Evolutionary conservation across 768 basidiomycete genomes (phyloP).

Genomic region (Serpula lacrymans): DNA sequence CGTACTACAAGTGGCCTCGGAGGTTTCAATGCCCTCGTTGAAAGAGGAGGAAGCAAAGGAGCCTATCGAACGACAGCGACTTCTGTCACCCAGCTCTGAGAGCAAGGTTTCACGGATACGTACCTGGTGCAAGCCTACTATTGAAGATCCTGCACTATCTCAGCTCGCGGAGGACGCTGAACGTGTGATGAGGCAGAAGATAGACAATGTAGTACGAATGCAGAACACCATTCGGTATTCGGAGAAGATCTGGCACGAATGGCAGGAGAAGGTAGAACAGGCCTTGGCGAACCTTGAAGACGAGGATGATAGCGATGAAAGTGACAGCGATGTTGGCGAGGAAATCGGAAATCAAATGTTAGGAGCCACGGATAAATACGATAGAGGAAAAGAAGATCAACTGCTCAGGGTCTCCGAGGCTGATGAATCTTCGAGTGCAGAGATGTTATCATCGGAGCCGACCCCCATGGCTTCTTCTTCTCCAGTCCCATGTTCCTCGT

Average conservation of each 20-base stretch:
- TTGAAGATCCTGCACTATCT: slow-evolving; percentile 80
- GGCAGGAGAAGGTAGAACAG: slow-evolving; percentile 85
- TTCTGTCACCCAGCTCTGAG: slow-evolving; percentile 88
- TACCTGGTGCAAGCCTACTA: slow-evolving; percentile 82
- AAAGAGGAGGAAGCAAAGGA: slow-evolving; percentile 91
- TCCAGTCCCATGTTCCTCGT: slow-evolving; percentile 23
- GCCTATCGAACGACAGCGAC: slow-evolving; percentile 87
- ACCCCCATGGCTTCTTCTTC: slow-evolving; percentile 65
- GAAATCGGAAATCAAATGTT: slow-evolving; percentile 20
- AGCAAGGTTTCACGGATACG: slow-evolving; percentile 79
- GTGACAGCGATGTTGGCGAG: slow-evolving; percentile 30
- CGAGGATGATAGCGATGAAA: slow-evolving; percentile 47
- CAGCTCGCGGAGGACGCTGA: slow-evolving; percentile 87
- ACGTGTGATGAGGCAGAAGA: slow-evolving; percentile 86
- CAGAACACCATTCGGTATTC: slow-evolving; percentile 96
- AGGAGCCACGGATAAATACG: slow-evolving; percentile 17
- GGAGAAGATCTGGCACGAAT: slow-evolving; percentile 96
- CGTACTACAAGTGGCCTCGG: slow-evolving; percentile 71
- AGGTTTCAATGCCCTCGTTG: slow-evolving; percentile 83
- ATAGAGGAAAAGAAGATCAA: slow-evolving; percentile 14
- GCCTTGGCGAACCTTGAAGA: slow-evolving; percentile 56
- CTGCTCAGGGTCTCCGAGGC: no score
- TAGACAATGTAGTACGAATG: slow-evolving; percentile 92
- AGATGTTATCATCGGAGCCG: slow-evolving; percentile 49
- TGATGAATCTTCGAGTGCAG: slow-evolving; percentile 17